Evolutionary conservation across 1,139 yeast genomes (phyloP).

Genomic region (Meyerozyma athensensis): DNA sequence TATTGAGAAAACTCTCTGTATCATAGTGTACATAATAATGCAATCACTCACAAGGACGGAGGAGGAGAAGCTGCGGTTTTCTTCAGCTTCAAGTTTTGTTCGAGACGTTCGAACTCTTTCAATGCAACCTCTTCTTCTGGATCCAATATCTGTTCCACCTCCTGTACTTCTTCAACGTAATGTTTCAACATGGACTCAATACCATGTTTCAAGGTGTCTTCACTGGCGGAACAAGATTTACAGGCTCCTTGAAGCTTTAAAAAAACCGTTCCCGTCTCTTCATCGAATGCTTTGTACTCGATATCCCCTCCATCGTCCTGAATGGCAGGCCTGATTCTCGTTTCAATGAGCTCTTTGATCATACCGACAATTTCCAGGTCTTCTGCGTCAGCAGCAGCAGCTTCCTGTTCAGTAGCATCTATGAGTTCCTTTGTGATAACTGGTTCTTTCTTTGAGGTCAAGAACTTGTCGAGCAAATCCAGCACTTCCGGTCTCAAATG

Average conservation of each 20-base stretch:
- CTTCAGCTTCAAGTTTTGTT: constrained; percentile 29
- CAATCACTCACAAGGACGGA: constrained; percentile 23
- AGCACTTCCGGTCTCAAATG: constrained; percentile 42
- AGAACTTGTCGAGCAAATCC: constrained; percentile 34
- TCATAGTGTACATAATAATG: constrained; percentile 1
- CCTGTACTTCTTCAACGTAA: constrained; percentile 72
- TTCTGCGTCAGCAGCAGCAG: constrained; percentile 53
- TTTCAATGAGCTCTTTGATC: constrained; percentile 89
- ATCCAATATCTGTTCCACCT: constrained; percentile 61
- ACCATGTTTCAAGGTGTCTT: constrained; percentile 72
- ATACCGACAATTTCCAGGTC: constrained; percentile 71
- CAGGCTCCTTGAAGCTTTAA: constrained; percentile 74
- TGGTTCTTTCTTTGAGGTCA: constrained; percentile 37
- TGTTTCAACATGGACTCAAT: constrained; percentile 78
- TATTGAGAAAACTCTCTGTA: not conserved
- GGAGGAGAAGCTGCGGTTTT: constrained; percentile 12
- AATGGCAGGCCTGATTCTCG: constrained; percentile 92
- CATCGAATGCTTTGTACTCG: constrained; percentile 63
- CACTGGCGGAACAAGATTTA: constrained; percentile 71
- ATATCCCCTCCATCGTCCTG: constrained; percentile 86
- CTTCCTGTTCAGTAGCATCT: constrained; percentile 34
- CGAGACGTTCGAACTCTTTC: constrained; percentile 68
- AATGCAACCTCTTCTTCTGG: constrained; percentile 58
- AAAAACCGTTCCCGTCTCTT: constrained; percentile 60
- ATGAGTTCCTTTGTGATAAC: constrained; percentile 48